A percentile compares a stretch with the other conserved stretches of the same genome.
Conservation (phyloP, 1,284 basidiomycete genomes). For the Ceratobasidium sp. region DNA sequence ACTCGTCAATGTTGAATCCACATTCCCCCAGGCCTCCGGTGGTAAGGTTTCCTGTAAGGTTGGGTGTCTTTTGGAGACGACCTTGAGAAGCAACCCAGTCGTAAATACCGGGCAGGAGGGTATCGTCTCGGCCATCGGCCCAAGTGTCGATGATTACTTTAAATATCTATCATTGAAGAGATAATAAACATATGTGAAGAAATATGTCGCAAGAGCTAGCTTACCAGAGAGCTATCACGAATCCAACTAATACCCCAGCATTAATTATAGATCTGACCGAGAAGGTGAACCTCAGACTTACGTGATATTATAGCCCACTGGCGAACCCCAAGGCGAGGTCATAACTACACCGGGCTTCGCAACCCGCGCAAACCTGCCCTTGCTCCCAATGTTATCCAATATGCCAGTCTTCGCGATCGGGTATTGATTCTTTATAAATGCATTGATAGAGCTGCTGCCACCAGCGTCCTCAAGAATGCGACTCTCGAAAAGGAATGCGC, state of each 20-base stretch:
- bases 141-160: constrained; percentile 41
- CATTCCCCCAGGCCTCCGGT: constrained; percentile 49
- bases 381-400: constrained; percentile 32
- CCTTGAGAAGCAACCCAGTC: constrained; percentile 36
- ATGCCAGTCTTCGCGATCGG: constrained; percentile 22
- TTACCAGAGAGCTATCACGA: constrained; percentile 37
- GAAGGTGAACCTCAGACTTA: neutral
- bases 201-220: neutral
- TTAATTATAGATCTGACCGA: neutral
- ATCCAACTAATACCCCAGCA: constrained; percentile 9
- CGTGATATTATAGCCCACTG: constrained; percentile 20
- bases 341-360: constrained; percentile 27
- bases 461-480: neutral
- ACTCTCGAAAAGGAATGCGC: neutral
- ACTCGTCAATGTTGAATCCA: constrained; percentile 51
- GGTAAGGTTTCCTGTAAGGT: constrained; percentile 44
- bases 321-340: too few species aligned
- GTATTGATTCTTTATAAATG: constrained; percentile 24
- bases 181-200: neutral
- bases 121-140: constrained; percentile 35
- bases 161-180: constrained; percentile 19
- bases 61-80: constrained; percentile 41
- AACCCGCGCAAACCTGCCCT: constrained; percentile 24
- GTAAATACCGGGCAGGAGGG: constrained; percentile 34
- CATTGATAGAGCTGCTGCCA: neutral